phyloP scores from a whole-genome alignment of 768 basidiomycete species.

The Leccinellum albellum region DNA sequence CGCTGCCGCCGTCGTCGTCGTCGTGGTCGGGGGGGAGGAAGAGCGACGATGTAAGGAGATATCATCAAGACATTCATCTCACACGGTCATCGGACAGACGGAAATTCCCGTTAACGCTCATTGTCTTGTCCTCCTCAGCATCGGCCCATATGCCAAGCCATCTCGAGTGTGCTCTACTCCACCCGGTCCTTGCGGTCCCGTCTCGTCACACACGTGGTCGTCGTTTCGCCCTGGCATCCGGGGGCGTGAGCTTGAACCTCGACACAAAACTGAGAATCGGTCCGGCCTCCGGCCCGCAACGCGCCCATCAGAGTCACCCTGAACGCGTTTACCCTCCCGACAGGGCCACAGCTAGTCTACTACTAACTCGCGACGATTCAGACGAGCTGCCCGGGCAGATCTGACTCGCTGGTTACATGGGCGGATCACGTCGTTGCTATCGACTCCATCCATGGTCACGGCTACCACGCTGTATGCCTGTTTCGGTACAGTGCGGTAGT shows the following conservation, averaged over 20 bases:
- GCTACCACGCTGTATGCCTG: no score
- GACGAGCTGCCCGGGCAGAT: not conserved
- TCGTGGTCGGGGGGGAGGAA: not conserved
- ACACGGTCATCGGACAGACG: constrained; percentile 16
- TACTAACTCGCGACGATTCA: not conserved
- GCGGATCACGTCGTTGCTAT: constrained; percentile 2
- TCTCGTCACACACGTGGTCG: not conserved
- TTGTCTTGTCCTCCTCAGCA: not conserved
- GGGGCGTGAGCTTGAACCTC: not conserved
- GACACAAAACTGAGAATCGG: not conserved
- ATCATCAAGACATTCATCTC: not conserved
- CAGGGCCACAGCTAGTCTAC: no score
- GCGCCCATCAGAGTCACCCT: not conserved
- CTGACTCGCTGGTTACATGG: not conserved
- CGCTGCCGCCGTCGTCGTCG: not conserved
- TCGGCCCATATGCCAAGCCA: not conserved
- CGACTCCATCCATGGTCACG: no score
- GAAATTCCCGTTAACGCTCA: not conserved
- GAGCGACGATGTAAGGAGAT: not conserved
- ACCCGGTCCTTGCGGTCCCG: not conserved
- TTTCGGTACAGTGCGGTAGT: not conserved
- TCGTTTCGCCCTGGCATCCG: not conserved
- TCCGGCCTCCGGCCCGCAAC: not conserved
- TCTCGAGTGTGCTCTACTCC: not conserved
- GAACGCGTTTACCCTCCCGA: not conserved